phyloP scores from a whole-genome alignment of 176 grass and related monocot genomes.

The Dendrocalamus sinicus region DNA sequence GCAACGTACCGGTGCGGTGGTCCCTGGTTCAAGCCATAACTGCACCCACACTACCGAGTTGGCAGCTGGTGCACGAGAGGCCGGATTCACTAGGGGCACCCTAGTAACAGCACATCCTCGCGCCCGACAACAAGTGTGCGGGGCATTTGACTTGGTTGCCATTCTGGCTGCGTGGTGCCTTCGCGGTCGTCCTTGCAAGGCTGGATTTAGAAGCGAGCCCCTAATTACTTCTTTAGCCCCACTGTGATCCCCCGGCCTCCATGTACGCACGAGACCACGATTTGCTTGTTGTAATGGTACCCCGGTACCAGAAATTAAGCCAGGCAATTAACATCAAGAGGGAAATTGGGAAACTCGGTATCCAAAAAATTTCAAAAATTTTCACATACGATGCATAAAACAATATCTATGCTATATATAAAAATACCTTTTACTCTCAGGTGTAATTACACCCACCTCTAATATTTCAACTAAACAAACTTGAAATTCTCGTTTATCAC shows the following conservation, averaged over 20 bases:
- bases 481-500: no score
- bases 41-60: background rate
- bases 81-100: background rate
- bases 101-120: background rate
- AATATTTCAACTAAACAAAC: no score
- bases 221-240: background rate
- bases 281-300: background rate
- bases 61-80: background rate
- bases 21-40: background rate
- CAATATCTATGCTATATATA: no score
- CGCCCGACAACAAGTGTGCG: background rate
- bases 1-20: background rate
- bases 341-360: no score
- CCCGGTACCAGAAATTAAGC: background rate
- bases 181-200: background rate
- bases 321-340: background rate
- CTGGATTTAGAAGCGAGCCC: conserved; percentile 19
- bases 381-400: no score
- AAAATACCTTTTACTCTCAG: no score
- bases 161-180: no score
- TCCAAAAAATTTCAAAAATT: no score
- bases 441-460: no score
- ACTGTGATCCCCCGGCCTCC: background rate
- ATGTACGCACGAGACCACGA: background rate
- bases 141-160: background rate